phyloP scores from a whole-genome alignment of 768 basidiomycete genomes.

The Boletus rufocinnamomeus region DNA sequence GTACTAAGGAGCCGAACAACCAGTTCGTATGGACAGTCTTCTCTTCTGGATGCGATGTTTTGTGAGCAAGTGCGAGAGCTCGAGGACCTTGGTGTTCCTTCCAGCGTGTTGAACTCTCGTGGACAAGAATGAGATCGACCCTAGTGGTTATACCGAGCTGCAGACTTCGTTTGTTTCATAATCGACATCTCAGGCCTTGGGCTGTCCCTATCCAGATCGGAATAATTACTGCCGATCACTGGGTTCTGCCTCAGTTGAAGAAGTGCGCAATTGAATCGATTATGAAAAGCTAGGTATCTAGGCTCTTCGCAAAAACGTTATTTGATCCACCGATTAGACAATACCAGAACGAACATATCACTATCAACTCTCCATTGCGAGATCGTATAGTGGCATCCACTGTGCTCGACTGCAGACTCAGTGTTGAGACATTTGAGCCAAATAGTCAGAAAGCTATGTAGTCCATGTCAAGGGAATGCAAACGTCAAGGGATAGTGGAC shows the following conservation, averaged over 20 bases:
- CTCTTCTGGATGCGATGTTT: background rate
- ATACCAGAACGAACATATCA: slow-evolving; percentile 7
- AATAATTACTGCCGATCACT: background rate
- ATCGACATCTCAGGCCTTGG: background rate
- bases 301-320: background rate
- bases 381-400: slow-evolving; percentile 1
- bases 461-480: background rate
- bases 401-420: slow-evolving; percentile 18
- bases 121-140: background rate
- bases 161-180: background rate
- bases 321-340: slow-evolving; percentile 19
- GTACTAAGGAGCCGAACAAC: background rate
- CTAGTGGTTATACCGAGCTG: background rate
- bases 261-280: background rate
- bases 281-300: slow-evolving; percentile 8
- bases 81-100: background rate
- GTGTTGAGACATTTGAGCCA: slow-evolving; percentile 65
- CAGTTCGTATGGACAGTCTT: background rate
- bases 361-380: slow-evolving; percentile 3
- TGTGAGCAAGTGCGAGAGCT: background rate
- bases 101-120: background rate
- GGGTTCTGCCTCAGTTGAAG: background rate
- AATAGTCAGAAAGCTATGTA: slow-evolving; percentile 61
- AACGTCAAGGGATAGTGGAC: slow-evolving; percentile 20
- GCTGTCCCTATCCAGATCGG: background rate